Base-by-base conservation (phyloP, 768 basidiomycete genomes). In the Tylopilus subfusipes region DNA sequence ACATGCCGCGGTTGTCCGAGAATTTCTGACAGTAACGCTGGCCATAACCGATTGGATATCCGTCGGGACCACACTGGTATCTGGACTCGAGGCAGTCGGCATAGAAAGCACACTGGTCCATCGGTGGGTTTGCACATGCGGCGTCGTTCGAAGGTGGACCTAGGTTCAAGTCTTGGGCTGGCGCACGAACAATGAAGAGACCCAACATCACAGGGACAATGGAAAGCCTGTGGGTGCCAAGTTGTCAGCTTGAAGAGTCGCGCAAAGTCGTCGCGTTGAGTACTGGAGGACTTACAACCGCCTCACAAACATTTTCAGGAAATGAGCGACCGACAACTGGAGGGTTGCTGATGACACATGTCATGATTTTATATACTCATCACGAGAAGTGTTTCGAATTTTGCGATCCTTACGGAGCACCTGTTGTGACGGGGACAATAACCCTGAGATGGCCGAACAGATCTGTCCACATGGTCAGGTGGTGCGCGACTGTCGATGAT, bases 21-120 rank as follows among this genome's bases (percentile, higher is more conserved):
- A 79, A 79, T 16, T 69, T 74, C 34, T 61, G 57, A 64, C 79
- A 80, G 55, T 60, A 77, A 18, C 70, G 56, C 42, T 71, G 58
- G 29, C 79, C 78, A 42, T 74, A 75, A 12, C 67, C 72, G 18
- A 79, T 54, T 1, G 78, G 78, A 52, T 79, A 80, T 0, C 77
- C 78, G 0, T 53, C 19, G 0, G 71, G 63, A 0, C 78, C 77
- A 45, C 79, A 80, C n/a, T 76, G 67, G 56, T 76, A 79, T 24
- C 69, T 67, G 7, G 75, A 48, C 54, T 80, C 77, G 54, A 78
- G 70, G 54, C 78, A 80, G 59, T 72, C 62, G 34, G 68, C 55
- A 62, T 79, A 79, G 64, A 79, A 80, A 4, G 66, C 36, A 60
- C 79, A 80, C 16, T 67, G 71, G 51, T 74, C 71, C 43, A 59